Evolutionary conservation across 495 filamentous ascomycete species (phyloP).

Genomic region (Coniosporium apollinis): DNA sequence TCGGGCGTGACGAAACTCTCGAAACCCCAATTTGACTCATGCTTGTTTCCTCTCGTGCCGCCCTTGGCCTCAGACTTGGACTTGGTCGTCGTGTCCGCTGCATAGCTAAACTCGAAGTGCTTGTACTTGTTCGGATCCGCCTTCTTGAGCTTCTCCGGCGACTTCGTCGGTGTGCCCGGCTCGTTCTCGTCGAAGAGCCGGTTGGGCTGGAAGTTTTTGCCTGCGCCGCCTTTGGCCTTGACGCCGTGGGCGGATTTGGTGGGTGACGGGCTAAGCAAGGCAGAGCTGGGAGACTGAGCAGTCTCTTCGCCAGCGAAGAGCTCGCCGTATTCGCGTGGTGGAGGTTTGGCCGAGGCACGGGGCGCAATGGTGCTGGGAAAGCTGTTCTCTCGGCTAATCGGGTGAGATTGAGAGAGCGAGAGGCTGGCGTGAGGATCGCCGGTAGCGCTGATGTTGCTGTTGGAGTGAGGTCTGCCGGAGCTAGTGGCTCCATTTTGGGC

Average conservation of each 20-base stretch:
- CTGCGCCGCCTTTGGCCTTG: slow-evolving; percentile 45
- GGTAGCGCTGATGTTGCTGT: slow-evolving; percentile 26
- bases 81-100: slow-evolving; percentile 26
- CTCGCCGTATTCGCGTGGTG: slow-evolving; percentile 43
- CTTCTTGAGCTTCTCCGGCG: slow-evolving; percentile 34
- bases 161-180: slow-evolving; percentile 20
- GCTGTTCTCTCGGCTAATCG: slow-evolving; percentile 27
- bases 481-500: background rate
- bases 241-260: slow-evolving; percentile 32
- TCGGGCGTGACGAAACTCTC: slow-evolving; percentile 69
- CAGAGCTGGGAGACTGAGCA: slow-evolving; percentile 9
- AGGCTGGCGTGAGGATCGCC: slow-evolving; percentile 63
- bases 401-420: slow-evolving; percentile 48
- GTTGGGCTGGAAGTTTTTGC: slow-evolving; percentile 51
- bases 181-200: slow-evolving; percentile 55
- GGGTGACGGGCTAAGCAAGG: slow-evolving; percentile 27
- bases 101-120: slow-evolving; percentile 75
- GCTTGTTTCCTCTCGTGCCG: slow-evolving; percentile 32
- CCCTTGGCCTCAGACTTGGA: slow-evolving; percentile 18
- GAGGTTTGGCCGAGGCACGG: slow-evolving; percentile 39
- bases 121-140: slow-evolving; percentile 58
- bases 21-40: slow-evolving; percentile 63
- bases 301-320: slow-evolving; percentile 38
- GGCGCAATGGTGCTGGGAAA: slow-evolving; percentile 31
- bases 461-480: slow-evolving; percentile 1